phyloP scores from a whole-genome alignment of 495 filamentous ascomycete species.

The Lasiosphaeriaceae sp. region DNA sequence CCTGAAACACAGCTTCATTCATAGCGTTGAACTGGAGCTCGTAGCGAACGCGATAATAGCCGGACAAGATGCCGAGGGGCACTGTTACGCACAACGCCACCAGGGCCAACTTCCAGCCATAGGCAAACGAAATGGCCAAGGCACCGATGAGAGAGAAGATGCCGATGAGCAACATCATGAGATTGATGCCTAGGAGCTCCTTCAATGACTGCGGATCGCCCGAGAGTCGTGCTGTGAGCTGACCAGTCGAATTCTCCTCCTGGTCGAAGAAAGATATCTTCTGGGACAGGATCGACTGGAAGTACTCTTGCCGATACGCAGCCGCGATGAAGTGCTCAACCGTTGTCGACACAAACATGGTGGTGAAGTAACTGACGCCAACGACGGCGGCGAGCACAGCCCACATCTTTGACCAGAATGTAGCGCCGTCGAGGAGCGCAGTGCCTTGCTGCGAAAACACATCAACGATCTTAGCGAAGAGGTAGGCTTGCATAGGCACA shows the following conservation, averaged over 20 bases:
- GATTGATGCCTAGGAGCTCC: conserved; percentile 57
- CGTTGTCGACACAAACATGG: conserved; percentile 28
- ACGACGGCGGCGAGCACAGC: conserved; percentile 37
- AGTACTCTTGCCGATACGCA: conserved; percentile 55
- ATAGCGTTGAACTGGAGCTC: conserved; percentile 55
- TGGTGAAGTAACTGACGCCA: conserved; percentile 37
- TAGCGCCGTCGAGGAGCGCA: conserved; percentile 23
- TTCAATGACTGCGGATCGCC: conserved; percentile 59
- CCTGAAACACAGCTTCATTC: conserved; percentile 53
- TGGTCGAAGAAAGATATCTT: conserved; percentile 62
- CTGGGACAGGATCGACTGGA: conserved; percentile 53
- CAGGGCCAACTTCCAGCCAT: conserved; percentile 57
- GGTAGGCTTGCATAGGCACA: conserved; percentile 39
- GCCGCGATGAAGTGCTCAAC: conserved; percentile 40
- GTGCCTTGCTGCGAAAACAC: conserved; percentile 31
- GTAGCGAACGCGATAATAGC: conserved; percentile 50
- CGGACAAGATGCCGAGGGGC: conserved; percentile 43
- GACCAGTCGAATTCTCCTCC: conserved; percentile 58
- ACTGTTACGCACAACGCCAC: conserved; percentile 48
- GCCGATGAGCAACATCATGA: conserved; percentile 49
- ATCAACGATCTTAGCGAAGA: conserved; percentile 41
- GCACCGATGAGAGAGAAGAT: conserved; percentile 47
- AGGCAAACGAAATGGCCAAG: conserved; percentile 48
- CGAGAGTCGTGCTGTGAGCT: conserved; percentile 55
- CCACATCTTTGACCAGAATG: conserved; percentile 51